Evolutionary conservation across 805 yeast genomes (phyloP), one percentile per base, ranked within the genome.

Genomic region (Sporopachydermia lactativora): DNA sequence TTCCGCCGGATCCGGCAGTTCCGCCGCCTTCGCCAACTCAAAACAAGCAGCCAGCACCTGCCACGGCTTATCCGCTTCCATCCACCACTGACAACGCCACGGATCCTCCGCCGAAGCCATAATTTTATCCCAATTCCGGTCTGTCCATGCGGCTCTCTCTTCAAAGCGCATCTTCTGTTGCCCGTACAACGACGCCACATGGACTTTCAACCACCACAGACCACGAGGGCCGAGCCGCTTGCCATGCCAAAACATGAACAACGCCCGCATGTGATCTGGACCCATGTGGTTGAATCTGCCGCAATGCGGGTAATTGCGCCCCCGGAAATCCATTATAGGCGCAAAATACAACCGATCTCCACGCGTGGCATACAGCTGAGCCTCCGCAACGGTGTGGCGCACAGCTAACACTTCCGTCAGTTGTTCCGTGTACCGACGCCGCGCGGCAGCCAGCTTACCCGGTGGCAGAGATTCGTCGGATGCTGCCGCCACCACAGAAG

Each of bases 271-370:
- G 64, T 81, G 59, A 60, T 81, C 94, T 53, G 77, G 77, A 47
- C 92, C 92, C 49, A 81, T 64, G 56, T 81, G 92, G 53, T 81
- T 81, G 53, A 81, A 77, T 57, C 80, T 81, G 17, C 89, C 86
- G 2, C 86, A 73, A 35, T 81, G 58, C 17, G 94, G 94, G 52
- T 81, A 81, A 2, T 89, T 85, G 58, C 94, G 71, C 4, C 94
- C 94, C 60, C 94, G 71, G 52, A 81, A 81, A 57, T 81, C 94
- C 42, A 81, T 61, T 46, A 80, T 80, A 53, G 82, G 89, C 5
- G 94, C 92, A 63, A 81, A 81, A 53, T 70, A 81, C 50, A 81
- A 71, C 49, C 70, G 69, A 55, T 81, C 92, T 17, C 94, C 94
- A 8, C 13, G n/a, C n/a, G 13, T 24, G n/a, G 8, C 31, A 24